These are phyloP conservation scores for Aspergillus flavus DNA, from an alignment of 2,329 filamentous ascomycete species.

Conservation along the genomic window DNA sequence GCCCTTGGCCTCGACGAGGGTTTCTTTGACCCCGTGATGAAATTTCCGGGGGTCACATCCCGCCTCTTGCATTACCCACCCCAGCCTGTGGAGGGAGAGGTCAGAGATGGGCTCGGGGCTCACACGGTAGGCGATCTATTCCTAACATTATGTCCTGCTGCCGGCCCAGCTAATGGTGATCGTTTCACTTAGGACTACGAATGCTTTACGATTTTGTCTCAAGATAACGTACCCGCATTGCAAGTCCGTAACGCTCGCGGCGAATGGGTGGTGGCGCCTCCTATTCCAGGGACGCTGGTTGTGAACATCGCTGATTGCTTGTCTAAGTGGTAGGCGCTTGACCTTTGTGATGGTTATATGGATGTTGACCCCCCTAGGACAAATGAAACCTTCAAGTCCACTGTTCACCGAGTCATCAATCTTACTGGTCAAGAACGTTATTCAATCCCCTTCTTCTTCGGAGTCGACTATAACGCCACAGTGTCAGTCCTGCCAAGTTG, in stretches of 20 bases:
- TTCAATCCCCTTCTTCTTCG: conserved; percentile 47
- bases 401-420: conserved; percentile 45
- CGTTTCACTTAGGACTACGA: conserved; percentile 36
- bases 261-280: conserved; percentile 29
- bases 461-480: conserved; percentile 43
- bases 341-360: neutral
- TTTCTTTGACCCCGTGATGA: conserved; percentile 40
- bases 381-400: conserved; percentile 43
- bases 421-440: conserved; percentile 41
- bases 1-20: conserved; percentile 41
- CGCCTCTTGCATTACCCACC: conserved; percentile 46
- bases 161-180: neutral
- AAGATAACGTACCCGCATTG: conserved; percentile 41
- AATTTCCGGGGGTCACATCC: conserved; percentile 41
- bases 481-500: conserved; percentile 26
- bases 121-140: conserved; percentile 35
- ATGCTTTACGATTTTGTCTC: conserved; percentile 45
- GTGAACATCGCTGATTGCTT: conserved; percentile 39
- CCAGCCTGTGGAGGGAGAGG: conserved; percentile 37
- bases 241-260: conserved; percentile 37
- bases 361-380: conserved; percentile 29
- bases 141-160: neutral
- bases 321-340: conserved; percentile 23
- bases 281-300: conserved; percentile 29
- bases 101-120: conserved; percentile 43